These are phyloP conservation scores for Forsythia viridissima DNA, from an alignment of 257 asterid species.

Conservation along the genomic window DNA sequence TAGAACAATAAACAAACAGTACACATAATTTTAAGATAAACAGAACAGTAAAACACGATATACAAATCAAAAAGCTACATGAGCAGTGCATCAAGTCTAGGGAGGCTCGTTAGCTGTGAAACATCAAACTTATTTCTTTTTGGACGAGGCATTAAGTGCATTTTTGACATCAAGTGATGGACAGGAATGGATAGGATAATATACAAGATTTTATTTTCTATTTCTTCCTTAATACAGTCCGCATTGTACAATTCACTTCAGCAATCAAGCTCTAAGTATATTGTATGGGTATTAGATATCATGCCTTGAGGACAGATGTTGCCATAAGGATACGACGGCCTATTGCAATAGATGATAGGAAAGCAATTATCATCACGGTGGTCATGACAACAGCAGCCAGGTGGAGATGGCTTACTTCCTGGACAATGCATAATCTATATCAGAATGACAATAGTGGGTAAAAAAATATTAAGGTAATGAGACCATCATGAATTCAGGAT, in stretches of 20 bases:
- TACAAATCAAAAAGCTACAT: background rate
- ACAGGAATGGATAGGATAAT: background rate
- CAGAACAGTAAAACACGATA: background rate
- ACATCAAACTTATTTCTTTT: background rate
- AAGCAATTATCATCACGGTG: constrained; percentile 67
- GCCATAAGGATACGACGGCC: constrained; percentile 98
- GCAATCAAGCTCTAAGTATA: background rate
- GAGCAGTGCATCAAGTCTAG: background rate
- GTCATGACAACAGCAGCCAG: constrained; percentile 90
- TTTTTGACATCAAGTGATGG: background rate
- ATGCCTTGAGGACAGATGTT: constrained; percentile 91
- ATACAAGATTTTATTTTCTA: background rate
- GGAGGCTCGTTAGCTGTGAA: background rate
- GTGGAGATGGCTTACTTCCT: constrained; percentile 91
- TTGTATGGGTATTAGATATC: background rate
- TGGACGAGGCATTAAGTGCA: background rate
- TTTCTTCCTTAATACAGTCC: background rate
- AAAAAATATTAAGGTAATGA: constrained; percentile 7
- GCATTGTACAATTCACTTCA: background rate
- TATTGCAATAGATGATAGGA: constrained; percentile 87
- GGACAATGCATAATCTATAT: constrained; percentile 34
- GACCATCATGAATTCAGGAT: constrained; percentile 17
- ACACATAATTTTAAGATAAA: background rate
- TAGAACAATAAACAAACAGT: background rate
- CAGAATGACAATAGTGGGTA: constrained; percentile 13